Percentiles rank a stretch among this genome's conserved stretches.
phyloP scores from a whole-genome alignment of 192 early-diverging fungal species.

The Umbelopsis sp. region DNA sequence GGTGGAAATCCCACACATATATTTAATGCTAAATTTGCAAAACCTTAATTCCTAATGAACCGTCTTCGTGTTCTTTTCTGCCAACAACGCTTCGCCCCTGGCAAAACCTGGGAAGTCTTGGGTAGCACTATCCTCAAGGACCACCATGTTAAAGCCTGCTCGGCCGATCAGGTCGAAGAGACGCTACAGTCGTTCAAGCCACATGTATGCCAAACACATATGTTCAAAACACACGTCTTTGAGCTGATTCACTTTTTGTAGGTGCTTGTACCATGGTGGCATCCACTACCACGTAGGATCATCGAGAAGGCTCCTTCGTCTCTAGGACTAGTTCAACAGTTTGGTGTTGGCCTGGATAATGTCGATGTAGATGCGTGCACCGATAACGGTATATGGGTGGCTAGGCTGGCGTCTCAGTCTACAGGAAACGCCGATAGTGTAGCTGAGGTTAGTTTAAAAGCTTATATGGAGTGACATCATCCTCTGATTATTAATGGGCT shows the following conservation, averaged over 20 bases:
- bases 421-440: conserved; percentile 26
- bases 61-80: conserved; percentile 5
- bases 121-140: background rate
- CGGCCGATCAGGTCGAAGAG: background rate
- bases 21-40: background rate
- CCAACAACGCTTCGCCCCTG: background rate
- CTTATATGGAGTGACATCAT: background rate
- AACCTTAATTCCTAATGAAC: background rate
- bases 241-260: background rate
- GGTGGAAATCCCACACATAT: background rate
- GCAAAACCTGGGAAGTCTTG: background rate
- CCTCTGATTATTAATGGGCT: background rate
- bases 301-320: conserved; percentile 8
- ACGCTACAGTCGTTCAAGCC: background rate
- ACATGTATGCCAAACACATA: background rate
- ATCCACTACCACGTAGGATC: background rate
- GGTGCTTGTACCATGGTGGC: conserved; percentile 28
- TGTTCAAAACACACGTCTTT: background rate
- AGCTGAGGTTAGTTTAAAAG: background rate
- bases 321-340: conserved; percentile 15
- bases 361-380: conserved; percentile 21
- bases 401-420: background rate
- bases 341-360: conserved; percentile 27
- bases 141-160: background rate
- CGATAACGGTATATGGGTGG: conserved; percentile 24